Conservation (phyloP, 768 basidiomycete genomes). For the Hemileccinum rubropunctum region DNA sequence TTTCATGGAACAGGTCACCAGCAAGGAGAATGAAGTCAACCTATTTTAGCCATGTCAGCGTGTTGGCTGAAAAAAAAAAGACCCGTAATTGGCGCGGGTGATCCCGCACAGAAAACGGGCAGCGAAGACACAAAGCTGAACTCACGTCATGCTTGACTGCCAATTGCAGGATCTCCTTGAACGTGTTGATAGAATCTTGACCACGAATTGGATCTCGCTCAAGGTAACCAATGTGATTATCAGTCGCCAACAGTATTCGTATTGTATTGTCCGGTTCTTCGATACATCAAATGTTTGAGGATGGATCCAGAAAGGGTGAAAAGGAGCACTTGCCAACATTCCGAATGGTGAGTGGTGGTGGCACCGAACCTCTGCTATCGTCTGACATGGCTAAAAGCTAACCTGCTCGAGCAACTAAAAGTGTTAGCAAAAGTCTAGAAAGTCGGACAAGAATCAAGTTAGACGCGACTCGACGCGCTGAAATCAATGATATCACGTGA, state of each 20-base stretch:
- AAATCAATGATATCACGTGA: conserved; percentile 18
- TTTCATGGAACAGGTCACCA: conserved; percentile 98
- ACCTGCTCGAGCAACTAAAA: not conserved
- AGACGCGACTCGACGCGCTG: conserved; percentile 12
- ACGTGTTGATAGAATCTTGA: conserved; percentile 93
- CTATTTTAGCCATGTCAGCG: conserved; percentile 37
- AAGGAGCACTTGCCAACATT: conserved; percentile 36
- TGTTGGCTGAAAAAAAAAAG: not conserved
- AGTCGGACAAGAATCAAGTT: not conserved
- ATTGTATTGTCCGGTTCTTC: conserved; percentile 67
- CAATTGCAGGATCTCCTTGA: conserved; percentile 88
- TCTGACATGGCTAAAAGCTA: conserved; percentile 26
- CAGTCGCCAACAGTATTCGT: conserved; percentile 86
- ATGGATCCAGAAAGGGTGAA: not conserved
- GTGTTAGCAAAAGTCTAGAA: not conserved
- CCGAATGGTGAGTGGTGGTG: conserved; percentile 35
- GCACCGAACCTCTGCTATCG: conserved; percentile 21
- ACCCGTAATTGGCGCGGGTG: too few species aligned
- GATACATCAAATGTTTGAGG: conserved; percentile 1
- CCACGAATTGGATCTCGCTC: conserved; percentile 94
- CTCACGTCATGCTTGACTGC: conserved; percentile 85
- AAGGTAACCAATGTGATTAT: conserved; percentile 93
- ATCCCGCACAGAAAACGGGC: too few species aligned
- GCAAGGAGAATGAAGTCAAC: conserved; percentile 95
- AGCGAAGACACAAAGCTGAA: conserved; percentile 5